Percentiles rank a stretch among this genome's conserved stretches.
Conservation (phyloP, 805 yeast species). For the Candida chilensis region DNA sequence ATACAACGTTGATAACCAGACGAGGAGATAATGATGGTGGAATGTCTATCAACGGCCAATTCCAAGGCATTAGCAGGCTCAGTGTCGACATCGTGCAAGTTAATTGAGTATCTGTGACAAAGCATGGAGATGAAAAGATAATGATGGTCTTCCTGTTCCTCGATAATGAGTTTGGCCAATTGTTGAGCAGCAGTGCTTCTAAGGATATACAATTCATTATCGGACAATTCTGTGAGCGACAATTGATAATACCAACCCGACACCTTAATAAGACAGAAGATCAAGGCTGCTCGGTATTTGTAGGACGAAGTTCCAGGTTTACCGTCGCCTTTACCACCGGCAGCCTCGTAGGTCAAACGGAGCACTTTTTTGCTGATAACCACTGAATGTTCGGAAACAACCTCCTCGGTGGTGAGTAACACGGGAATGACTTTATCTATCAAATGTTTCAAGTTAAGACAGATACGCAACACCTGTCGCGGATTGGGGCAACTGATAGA, state of each 20-base stretch:
- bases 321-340: slow-evolving; percentile 70
- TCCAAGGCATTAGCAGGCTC: slow-evolving; percentile 72
- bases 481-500: no score
- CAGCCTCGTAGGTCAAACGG: slow-evolving; percentile 58
- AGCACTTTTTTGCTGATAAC: slow-evolving; percentile 51
- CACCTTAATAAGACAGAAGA: slow-evolving; percentile 69
- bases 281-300: slow-evolving; percentile 58
- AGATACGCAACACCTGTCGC: slow-evolving; percentile 59
- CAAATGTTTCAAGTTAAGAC: slow-evolving; percentile 62
- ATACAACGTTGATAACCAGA: slow-evolving; percentile 81
- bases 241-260: slow-evolving; percentile 68
- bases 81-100: slow-evolving; percentile 50
- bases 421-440: slow-evolving; percentile 69
- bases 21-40: slow-evolving; percentile 67
- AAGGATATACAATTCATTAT: slow-evolving; percentile 50
- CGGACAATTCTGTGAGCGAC: slow-evolving; percentile 51
- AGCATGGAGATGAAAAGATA: slow-evolving; percentile 67
- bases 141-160: slow-evolving; percentile 45
- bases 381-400: slow-evolving; percentile 48
- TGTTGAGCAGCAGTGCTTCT: slow-evolving; percentile 67
- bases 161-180: slow-evolving; percentile 64
- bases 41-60: slow-evolving; percentile 79
- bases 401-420: slow-evolving; percentile 38
- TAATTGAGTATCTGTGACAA: slow-evolving; percentile 65
- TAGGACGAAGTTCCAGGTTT: slow-evolving; percentile 41